A percentile compares a stretch with the other conserved stretches of the same genome.
Evolutionary conservation across 768 basidiomycete species (phyloP).

Genomic region (Leccinum ochraceum): DNA sequence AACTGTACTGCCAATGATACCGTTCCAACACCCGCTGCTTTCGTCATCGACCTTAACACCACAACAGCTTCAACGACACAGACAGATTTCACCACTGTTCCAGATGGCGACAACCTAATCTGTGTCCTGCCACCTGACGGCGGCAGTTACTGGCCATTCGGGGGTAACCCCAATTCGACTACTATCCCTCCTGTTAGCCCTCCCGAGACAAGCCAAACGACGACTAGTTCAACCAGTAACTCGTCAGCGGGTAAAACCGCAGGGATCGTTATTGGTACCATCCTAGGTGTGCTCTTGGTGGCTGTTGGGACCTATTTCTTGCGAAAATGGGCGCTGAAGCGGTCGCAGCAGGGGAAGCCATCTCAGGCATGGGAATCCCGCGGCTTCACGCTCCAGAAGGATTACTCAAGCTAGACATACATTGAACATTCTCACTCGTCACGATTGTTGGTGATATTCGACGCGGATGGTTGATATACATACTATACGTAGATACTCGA

Average conservation of each 20-base stretch:
- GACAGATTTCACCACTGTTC: conserved; percentile 49
- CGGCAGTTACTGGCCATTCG: conserved; percentile 75
- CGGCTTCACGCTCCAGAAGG: conserved; percentile 21
- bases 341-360: conserved; percentile 24
- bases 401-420: not conserved
- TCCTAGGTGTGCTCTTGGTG: conserved; percentile 45
- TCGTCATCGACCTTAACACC: conserved; percentile 54
- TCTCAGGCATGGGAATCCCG: conserved; percentile 16
- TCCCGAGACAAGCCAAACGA: conserved; percentile 12
- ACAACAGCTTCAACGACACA: conserved; percentile 45
- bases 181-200: conserved; percentile 20
- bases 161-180: conserved; percentile 44
- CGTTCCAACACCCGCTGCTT: conserved; percentile 57
- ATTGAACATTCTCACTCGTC: not conserved
- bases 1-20: conserved; percentile 56
- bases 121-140: conserved; percentile 68
- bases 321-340: conserved; percentile 47
- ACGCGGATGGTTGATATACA: not conserved
- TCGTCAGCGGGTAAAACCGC: conserved; percentile 33
- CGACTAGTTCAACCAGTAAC: conserved; percentile 17
- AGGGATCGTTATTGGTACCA: conserved; percentile 54
- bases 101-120: conserved; percentile 57
- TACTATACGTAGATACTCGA: not conserved
- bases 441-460: not conserved
- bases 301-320: conserved; percentile 46